Conservation (phyloP, 257 asterid genomes). For the Handroanthus guayacan region DNA sequence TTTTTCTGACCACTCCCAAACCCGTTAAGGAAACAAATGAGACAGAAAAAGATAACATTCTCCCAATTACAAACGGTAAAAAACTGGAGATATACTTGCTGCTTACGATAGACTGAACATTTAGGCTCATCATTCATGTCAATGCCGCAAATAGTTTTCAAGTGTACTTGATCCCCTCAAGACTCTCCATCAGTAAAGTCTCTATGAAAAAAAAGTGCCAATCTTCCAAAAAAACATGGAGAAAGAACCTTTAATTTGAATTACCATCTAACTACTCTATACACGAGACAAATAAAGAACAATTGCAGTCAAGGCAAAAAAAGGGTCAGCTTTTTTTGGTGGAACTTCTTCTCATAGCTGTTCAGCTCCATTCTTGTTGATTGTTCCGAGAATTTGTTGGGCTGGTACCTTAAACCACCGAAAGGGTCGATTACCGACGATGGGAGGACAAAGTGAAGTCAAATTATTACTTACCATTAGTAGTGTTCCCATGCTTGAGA, state of each 20-base stretch:
- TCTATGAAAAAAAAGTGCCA: background rate
- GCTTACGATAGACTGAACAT: too few relatives aligned
- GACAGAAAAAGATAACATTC: too few relatives aligned
- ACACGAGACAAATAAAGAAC: slow-evolving; percentile 15
- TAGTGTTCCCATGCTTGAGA: slow-evolving; percentile 73
- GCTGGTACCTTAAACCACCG: slow-evolving; percentile 26
- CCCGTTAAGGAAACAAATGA: too few relatives aligned
- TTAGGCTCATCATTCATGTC: too few relatives aligned
- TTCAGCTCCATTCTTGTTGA: slow-evolving; percentile 25
- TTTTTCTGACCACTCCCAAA: too few relatives aligned
- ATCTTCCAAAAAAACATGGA: background rate
- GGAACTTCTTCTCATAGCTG: background rate
- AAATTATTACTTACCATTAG: slow-evolving; percentile 54
- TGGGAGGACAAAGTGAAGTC: background rate
- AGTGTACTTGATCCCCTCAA: too few relatives aligned
- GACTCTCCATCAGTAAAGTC: background rate
- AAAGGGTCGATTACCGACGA: background rate
- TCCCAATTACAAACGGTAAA: too few relatives aligned
- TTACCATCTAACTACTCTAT: background rate
- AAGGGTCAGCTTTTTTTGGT: background rate
- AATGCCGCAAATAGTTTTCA: background rate
- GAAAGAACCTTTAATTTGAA: slow-evolving; percentile 2
- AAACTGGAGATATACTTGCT: background rate
- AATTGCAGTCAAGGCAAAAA: background rate
- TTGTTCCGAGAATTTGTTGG: background rate